phyloP scores from a whole-genome alignment of 164 flowering plant species.

The Amborella trichopoda region DNA sequence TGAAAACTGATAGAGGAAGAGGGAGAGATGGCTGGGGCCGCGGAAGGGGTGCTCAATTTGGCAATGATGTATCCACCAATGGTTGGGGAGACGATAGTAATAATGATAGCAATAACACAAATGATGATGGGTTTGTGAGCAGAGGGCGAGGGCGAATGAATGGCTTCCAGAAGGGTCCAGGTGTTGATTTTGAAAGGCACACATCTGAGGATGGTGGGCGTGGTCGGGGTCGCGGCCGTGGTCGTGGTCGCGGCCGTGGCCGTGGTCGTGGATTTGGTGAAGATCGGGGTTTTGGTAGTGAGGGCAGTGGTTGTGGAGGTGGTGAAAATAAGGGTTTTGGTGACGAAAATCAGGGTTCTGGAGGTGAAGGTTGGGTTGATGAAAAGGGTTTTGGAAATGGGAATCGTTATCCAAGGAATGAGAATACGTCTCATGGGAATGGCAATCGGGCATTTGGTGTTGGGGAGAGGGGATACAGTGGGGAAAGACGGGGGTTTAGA shows the following conservation, averaged over 20 bases:
- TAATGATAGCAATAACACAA: no score
- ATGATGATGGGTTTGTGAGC: slow-evolving; percentile 2
- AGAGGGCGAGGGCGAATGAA: slow-evolving; percentile 5
- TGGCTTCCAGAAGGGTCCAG: slow-evolving; percentile 9
- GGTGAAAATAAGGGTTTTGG: slow-evolving; percentile 3
- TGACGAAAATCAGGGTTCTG: neutral
- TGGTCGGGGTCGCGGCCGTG: slow-evolving; percentile 10
- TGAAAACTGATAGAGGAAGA: slow-evolving; percentile 10
- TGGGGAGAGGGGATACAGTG: slow-evolving; percentile 6
- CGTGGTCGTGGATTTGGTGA: slow-evolving; percentile 13
- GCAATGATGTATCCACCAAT: slow-evolving; percentile 1
- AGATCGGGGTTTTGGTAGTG: slow-evolving; percentile 11
- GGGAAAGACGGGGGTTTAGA: slow-evolving; percentile 7
- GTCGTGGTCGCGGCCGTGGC: slow-evolving; percentile 14
- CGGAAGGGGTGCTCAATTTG: slow-evolving; percentile 9
- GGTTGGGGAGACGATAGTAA: neutral
- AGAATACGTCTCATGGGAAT: slow-evolving; percentile 3
- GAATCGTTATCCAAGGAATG: slow-evolving; percentile 3
- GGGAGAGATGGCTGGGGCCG: slow-evolving; percentile 15
- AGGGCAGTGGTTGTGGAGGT: slow-evolving; percentile 5
- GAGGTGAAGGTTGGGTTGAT: slow-evolving; percentile 8
- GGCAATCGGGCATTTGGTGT: slow-evolving; percentile 6
- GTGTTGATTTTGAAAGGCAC: slow-evolving; percentile 8
- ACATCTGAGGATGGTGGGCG: slow-evolving; percentile 5
- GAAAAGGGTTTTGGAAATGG: slow-evolving; percentile 7